phyloP scores from a whole-genome alignment of 2,329 filamentous ascomycete genomes.

The Trichocomaceae sp. region DNA sequence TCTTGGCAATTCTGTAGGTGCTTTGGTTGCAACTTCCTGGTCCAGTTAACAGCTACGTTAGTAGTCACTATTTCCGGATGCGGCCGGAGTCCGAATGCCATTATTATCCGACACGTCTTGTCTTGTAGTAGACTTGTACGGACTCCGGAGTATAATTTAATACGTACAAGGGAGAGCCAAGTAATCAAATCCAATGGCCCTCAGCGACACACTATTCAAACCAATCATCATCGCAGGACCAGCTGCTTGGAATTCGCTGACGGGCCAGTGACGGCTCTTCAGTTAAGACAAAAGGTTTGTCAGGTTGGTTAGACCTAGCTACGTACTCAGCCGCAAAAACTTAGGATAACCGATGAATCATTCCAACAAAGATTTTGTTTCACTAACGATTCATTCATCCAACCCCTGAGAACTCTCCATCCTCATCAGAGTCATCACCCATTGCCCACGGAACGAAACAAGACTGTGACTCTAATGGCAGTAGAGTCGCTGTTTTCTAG shows the following conservation, averaged over 20 bases:
- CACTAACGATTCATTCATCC: background rate
- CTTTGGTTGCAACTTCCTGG: background rate
- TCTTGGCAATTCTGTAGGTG: background rate
- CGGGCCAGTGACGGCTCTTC: background rate
- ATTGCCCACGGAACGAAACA: background rate
- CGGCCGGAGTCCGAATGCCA: background rate
- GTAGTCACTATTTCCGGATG: background rate
- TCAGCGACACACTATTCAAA: background rate
- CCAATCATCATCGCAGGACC: background rate
- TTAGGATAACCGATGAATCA: background rate
- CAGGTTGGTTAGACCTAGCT: background rate
- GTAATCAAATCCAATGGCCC: background rate
- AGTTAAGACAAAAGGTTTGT: background rate
- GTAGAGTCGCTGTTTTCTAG: background rate
- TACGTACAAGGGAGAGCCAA: too few relatives aligned
- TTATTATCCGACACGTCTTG: background rate
- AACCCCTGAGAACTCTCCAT: background rate
- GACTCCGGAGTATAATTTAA: background rate
- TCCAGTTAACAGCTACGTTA: background rate
- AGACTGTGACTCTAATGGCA: background rate
- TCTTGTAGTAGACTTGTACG: background rate
- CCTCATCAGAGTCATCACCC: background rate
- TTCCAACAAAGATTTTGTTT: background rate
- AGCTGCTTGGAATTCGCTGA: background rate
- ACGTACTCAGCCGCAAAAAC: constrained; percentile 2